Percentiles rank a stretch among this genome's conserved stretches.
Evolutionary conservation across 2,329 filamentous ascomycete genomes (phyloP).

Genomic region (Ophiosphaerella herpotricha): DNA sequence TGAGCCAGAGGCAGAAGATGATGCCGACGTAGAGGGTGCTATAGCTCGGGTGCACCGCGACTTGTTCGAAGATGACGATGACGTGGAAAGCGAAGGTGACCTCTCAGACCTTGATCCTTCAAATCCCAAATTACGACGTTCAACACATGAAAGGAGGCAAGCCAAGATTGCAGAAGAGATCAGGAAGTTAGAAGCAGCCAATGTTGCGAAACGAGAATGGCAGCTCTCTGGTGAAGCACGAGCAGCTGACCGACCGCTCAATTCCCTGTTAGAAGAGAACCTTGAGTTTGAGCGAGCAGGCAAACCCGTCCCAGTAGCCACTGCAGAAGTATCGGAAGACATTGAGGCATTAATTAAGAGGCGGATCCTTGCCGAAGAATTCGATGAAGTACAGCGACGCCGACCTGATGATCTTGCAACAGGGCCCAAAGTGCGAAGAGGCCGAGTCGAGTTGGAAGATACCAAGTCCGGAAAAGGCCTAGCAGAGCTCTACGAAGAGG

Average conservation of each 20-base stretch:
- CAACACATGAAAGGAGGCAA: slow-evolving; percentile 83
- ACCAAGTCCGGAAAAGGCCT: slow-evolving; percentile 84
- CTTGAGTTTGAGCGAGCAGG: slow-evolving; percentile 94
- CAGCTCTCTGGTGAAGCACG: slow-evolving; percentile 85
- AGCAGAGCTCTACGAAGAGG: slow-evolving; percentile 92
- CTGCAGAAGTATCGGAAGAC: slow-evolving; percentile 83
- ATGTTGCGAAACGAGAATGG: slow-evolving; percentile 90
- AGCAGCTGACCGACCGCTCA: slow-evolving; percentile 79
- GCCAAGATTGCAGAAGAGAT: slow-evolving; percentile 89
- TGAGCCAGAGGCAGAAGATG: slow-evolving; percentile 26
- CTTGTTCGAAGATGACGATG: slow-evolving; percentile 77
- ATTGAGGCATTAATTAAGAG: slow-evolving; percentile 95
- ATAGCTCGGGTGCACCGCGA: slow-evolving; percentile 88
- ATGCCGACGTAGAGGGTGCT: slow-evolving; percentile 75
- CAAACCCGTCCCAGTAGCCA: slow-evolving; percentile 93
- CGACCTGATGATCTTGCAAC: slow-evolving; percentile 74
- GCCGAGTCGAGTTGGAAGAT: slow-evolving; percentile 81
- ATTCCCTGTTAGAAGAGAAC: slow-evolving; percentile 92
- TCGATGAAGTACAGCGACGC: slow-evolving; percentile 86
- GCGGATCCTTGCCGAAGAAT: slow-evolving; percentile 85
- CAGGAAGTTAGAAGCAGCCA: slow-evolving; percentile 83
- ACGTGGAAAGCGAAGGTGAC: slow-evolving; percentile 60
- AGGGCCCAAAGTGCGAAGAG: slow-evolving; percentile 66
- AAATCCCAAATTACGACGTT: slow-evolving; percentile 74
- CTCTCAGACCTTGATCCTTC: slow-evolving; percentile 67